A percentile compares a stretch with the other conserved stretches of the same genome.
These are phyloP conservation scores for Hamiltosporidium tvaerminnensis DNA, from an alignment of 371 early-diverging fungal species.

Conservation along the genomic window DNA sequence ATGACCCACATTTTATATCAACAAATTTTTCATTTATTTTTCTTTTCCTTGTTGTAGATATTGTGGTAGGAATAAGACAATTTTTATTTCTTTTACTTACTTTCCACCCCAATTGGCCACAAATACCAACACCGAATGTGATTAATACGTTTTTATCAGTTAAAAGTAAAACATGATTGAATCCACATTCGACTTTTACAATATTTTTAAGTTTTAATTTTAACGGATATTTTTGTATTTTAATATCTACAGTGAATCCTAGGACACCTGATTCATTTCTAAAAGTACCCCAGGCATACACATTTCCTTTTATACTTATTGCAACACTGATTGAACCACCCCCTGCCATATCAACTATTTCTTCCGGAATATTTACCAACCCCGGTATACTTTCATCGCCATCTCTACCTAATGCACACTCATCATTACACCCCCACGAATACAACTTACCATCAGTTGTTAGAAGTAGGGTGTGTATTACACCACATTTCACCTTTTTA, in stretches of 20 bases:
- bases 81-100: constrained; percentile 11
- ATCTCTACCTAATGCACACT: constrained; percentile 50
- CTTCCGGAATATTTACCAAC: constrained; percentile 20
- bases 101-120: constrained; percentile 22
- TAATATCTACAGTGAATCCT: constrained; percentile 31
- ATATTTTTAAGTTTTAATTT: constrained; percentile 15
- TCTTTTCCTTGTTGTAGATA: constrained; percentile 5
- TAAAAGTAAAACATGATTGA: constrained; percentile 38
- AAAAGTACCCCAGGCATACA: constrained; percentile 53
- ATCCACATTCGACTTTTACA: constrained; percentile 24
- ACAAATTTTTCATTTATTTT: constrained; percentile 16
- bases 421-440: constrained; percentile 53
- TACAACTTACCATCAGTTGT: constrained; percentile 39
- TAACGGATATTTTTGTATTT: constrained; percentile 27
- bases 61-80: constrained; percentile 15
- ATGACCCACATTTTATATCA: constrained; percentile 17
- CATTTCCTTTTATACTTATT: constrained; percentile 34
- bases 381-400: constrained; percentile 43
- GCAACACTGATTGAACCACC: constrained; percentile 49
- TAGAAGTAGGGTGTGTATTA: constrained; percentile 45
- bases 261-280: constrained; percentile 43
- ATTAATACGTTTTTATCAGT: constrained; percentile 22
- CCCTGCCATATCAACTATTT: constrained; percentile 34
- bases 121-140: constrained; percentile 46
- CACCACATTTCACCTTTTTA: constrained; percentile 41